phyloP scores from a whole-genome alignment of 805 yeast species.

The Zygoascus flipseniorum region DNA sequence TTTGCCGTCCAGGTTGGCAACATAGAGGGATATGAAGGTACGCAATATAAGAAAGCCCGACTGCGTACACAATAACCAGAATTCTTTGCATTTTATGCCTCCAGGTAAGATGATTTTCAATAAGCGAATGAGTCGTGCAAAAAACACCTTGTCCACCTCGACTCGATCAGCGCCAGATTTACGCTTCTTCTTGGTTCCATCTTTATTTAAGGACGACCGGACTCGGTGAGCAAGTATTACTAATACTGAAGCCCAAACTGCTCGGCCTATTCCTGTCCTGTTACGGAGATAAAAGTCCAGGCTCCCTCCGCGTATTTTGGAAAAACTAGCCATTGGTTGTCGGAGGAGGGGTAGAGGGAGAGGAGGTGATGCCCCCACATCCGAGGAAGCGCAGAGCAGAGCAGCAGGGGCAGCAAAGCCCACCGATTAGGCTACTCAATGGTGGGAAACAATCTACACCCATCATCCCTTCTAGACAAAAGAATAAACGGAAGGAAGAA shows the following conservation, averaged over 20 bases:
- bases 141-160: constrained; percentile 26
- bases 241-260: neutral
- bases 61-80: constrained; percentile 40
- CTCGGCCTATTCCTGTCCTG: neutral
- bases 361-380: too few relatives aligned
- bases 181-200: constrained; percentile 2
- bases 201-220: neutral
- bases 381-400: too few relatives aligned
- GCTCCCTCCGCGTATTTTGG: neutral
- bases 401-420: too few relatives aligned
- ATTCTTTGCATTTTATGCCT: constrained; percentile 24
- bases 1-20: constrained; percentile 80
- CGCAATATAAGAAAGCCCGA: constrained; percentile 52
- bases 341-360: too few relatives aligned
- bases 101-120: constrained; percentile 28
- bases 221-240: neutral
- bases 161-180: constrained; percentile 14
- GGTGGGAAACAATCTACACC: too few relatives aligned
- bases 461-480: too few relatives aligned
- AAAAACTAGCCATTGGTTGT: neutral
- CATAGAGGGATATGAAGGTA: constrained; percentile 68
- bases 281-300: neutral
- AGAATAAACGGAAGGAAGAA: too few relatives aligned
- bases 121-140: constrained; percentile 22
- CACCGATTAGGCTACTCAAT: too few relatives aligned